Conservation (phyloP, 2,329 filamentous ascomycete species). For the Aspergillus persii region DNA sequence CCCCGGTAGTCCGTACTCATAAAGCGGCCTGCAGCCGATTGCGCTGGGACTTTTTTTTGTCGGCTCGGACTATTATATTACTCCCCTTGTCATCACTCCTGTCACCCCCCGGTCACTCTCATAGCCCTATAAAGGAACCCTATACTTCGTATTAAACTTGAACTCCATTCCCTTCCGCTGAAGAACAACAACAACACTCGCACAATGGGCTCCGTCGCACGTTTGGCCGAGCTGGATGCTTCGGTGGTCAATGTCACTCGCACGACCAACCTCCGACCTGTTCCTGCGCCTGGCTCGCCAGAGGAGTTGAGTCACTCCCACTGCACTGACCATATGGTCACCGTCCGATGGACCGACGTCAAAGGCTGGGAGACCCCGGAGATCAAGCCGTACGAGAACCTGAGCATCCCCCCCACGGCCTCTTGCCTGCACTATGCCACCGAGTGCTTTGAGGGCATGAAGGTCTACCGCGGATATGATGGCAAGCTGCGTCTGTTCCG, state of each 20-base stretch:
- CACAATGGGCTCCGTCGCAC: conserved; percentile 33
- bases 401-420: conserved; percentile 76
- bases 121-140: not conserved
- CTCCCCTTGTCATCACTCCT: not conserved
- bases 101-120: not conserved
- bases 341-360: conserved; percentile 62
- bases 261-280: conserved; percentile 33
- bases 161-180: not conserved
- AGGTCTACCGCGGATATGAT: conserved; percentile 67
- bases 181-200: not conserved
- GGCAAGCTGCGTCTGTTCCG: conserved; percentile 74
- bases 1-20: not conserved
- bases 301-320: conserved; percentile 40
- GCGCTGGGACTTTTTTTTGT: not conserved
- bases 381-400: conserved; percentile 72
- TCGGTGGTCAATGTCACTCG: conserved; percentile 40
- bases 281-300: conserved; percentile 39
- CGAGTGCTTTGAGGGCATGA: conserved; percentile 86
- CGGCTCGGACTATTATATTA: not conserved
- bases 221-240: conserved; percentile 37
- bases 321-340: conserved; percentile 87
- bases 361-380: conserved; percentile 72
- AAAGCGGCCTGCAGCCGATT: not conserved
- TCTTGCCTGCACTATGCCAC: conserved; percentile 85
- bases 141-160: not conserved